Base-by-base conservation (phyloP, 768 basidiomycete species). In the Naganishia onofrii region DNA sequence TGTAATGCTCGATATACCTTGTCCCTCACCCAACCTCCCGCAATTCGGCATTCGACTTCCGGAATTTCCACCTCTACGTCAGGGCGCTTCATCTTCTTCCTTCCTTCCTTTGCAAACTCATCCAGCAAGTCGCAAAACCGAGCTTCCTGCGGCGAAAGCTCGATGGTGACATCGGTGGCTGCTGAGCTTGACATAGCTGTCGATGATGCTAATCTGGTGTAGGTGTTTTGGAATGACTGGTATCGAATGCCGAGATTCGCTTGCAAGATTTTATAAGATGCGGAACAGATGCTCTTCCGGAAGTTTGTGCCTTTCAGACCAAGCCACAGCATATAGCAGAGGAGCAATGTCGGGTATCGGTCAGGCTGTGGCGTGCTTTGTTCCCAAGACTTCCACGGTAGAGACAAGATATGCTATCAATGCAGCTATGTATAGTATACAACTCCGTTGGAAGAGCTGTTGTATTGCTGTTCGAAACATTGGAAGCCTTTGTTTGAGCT, bases 11-110 rank as follows among this genome's bases (percentile, higher is more conserved):
- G 28, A 70, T 82, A 74, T 71, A 93, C 95, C 88, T 99, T 99
- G 81, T 99, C 96, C 76, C 96, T 85, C 54, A 98, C 96, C 96
- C 96, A 99, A 23, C 96, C 96, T 21, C 96, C 96, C 13, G 93
- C 96, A 56, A 99, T 91, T 74, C 96, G 86, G 78, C 95, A 95
- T 71, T 82, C 82, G 0, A 84, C 81, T 26, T 72, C 74, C 0
- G 86, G 85, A 0, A 87, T 88, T 5, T 81, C 80, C 26, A 87
- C 83, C 12, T 84, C 84, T 63, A 86, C 84, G 38, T 85, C 83
- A 68, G 83, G 79, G 68, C n/a, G 3, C 42, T 42, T 23, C 3
- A 42, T 44, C 60, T 42, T 42, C 26, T 44, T 63, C 21, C 84
- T 84, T 73, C 89, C 82, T 73, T 85, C 82, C 17, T 78, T 81